These are phyloP conservation scores for Cystobasidium tubakii DNA, from an alignment of 768 basidiomycete genomes.

Conservation along the genomic window DNA sequence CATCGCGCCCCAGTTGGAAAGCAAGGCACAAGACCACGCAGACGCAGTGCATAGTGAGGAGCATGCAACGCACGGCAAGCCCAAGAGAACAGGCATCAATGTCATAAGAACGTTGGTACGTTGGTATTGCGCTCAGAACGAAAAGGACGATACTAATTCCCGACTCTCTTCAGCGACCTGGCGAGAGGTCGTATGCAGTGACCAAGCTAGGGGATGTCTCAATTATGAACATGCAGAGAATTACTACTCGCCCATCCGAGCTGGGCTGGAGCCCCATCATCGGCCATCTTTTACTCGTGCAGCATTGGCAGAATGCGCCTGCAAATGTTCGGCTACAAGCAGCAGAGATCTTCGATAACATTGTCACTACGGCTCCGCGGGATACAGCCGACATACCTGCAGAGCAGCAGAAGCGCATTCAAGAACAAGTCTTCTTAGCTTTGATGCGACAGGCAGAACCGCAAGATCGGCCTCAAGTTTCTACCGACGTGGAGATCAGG, in stretches of 20 bases:
- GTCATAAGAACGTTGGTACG: constrained; percentile 69
- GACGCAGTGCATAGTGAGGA: constrained; percentile 47
- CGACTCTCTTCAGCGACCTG: constrained; percentile 58
- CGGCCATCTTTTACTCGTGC: constrained; percentile 68
- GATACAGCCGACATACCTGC: constrained; percentile 58
- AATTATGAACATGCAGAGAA: constrained; percentile 74
- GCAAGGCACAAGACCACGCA: not conserved
- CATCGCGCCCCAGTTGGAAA: not conserved
- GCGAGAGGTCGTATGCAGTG: constrained; percentile 77
- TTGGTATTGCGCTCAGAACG: constrained; percentile 21
- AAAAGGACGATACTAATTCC: not conserved
- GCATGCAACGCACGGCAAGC: not conserved
- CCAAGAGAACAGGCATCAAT: constrained; percentile 63
- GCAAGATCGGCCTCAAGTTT: constrained; percentile 52
- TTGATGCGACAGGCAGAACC: constrained; percentile 68
- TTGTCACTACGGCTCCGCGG: constrained; percentile 69
- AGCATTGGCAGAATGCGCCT: constrained; percentile 65
- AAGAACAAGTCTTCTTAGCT: constrained; percentile 76
- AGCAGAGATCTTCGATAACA: constrained; percentile 75
- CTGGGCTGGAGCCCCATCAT: constrained; percentile 80
- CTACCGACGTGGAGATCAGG: constrained; percentile 66
- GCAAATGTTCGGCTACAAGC: constrained; percentile 75
- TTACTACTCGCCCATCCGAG: constrained; percentile 74
- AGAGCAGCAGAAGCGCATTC: constrained; percentile 65
- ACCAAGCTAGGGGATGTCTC: constrained; percentile 73